These are phyloP conservation scores for Sextonia rubra DNA, from an alignment of 164 flowering plant genomes.

Conservation along the genomic window DNA sequence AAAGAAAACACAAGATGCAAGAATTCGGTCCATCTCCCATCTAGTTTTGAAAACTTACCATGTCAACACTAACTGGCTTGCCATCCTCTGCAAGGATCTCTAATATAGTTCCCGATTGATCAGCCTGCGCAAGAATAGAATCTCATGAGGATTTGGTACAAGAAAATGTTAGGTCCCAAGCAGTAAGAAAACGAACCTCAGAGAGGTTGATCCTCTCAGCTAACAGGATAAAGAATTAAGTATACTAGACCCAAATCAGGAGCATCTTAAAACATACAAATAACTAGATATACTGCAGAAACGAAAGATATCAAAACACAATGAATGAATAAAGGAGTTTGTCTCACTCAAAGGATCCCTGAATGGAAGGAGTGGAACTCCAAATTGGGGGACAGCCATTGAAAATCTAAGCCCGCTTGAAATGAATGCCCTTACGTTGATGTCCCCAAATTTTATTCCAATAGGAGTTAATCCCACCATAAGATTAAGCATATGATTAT, in stretches of 20 bases:
- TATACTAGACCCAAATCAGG: not conserved
- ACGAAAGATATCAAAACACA: not conserved
- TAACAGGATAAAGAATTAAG: not conserved
- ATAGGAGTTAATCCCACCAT: too few relatives aligned
- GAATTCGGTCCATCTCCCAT: not conserved
- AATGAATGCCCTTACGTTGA: too few relatives aligned
- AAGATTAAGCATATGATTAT: too few relatives aligned
- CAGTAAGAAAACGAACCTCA: not conserved
- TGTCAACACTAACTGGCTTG: constrained; percentile 54
- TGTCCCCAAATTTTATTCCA: too few relatives aligned
- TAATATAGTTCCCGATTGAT: constrained; percentile 48
- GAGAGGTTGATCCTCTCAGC: not conserved
- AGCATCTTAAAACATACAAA: not conserved
- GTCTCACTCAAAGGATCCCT: too few relatives aligned
- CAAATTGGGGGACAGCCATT: too few relatives aligned
- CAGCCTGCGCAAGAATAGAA: constrained; percentile 31
- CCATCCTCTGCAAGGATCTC: constrained; percentile 53
- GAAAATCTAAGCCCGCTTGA: too few relatives aligned
- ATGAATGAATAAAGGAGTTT: not conserved
- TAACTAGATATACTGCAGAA: not conserved
- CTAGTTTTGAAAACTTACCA: constrained; percentile 23
- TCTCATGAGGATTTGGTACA: not conserved
- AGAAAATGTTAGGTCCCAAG: not conserved
- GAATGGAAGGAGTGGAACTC: too few relatives aligned
- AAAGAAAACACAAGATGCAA: not conserved